Percentiles rank a stretch among this genome's conserved stretches.
These are phyloP conservation scores for Acanthamoeba pearcei DNA, from an alignment of 208 protist species.

Conservation along the genomic window DNA sequence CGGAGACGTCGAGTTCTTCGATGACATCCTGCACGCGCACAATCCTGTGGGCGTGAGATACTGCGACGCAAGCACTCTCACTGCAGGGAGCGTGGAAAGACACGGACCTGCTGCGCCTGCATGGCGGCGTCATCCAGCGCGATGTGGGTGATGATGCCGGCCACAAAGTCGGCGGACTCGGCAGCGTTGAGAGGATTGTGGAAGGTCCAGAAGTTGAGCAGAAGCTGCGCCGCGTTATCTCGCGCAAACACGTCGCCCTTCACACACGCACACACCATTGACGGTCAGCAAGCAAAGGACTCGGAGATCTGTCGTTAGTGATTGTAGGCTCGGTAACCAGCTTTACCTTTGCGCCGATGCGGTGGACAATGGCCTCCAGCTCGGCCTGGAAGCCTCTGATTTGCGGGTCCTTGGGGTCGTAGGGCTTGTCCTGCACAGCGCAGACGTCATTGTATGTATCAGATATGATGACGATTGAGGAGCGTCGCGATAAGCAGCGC, in stretches of 20 bases:
- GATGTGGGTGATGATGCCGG: slow-evolving; percentile 70
- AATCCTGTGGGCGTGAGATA: not conserved
- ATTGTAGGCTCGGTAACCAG: no score
- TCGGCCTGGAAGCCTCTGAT: slow-evolving; percentile 56
- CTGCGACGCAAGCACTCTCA: not conserved
- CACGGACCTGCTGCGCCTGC: slow-evolving; percentile 41
- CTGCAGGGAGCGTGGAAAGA: not conserved
- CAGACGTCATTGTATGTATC: no score
- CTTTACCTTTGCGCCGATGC: slow-evolving; percentile 21
- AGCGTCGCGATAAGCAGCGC: not conserved
- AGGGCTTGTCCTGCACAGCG: slow-evolving; percentile 56
- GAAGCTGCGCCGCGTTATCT: slow-evolving; percentile 55
- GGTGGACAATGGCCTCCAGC: slow-evolving; percentile 57
- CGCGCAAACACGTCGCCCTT: slow-evolving; percentile 59
- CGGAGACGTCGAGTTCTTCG: slow-evolving; percentile 37
- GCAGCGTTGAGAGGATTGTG: slow-evolving; percentile 58
- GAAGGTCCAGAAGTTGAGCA: slow-evolving; percentile 68
- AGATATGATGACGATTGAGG: no score
- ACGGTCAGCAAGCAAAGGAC: no score
- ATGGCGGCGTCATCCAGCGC: slow-evolving; percentile 51
- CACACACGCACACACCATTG: no score
- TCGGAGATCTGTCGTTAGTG: no score
- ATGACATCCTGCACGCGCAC: not conserved
- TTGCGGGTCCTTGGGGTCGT: slow-evolving; percentile 28
- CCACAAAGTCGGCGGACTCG: slow-evolving; percentile 52